Base-by-base conservation (phyloP, 768 basidiomycete species). In the Amanita polypyramis region DNA sequence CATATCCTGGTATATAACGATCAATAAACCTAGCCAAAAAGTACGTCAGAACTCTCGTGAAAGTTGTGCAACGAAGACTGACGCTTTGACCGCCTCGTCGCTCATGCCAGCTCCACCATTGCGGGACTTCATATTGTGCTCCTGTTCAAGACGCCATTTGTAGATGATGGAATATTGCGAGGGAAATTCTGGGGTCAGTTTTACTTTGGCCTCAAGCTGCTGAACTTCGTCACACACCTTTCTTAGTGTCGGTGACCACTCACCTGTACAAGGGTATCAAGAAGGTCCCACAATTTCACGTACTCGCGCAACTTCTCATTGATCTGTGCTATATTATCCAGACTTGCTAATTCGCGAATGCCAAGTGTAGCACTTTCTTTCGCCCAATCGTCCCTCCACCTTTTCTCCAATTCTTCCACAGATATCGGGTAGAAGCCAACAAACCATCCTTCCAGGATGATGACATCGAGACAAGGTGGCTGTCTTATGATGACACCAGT, bases 361-460 rank as follows among this genome's bases (percentile, higher is more conserved):
- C 62, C 60, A 9, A 76, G 63, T 35, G 54, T 61, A 50, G 49
- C 49, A n/a, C 61, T 58, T 53, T 72, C 70, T 30, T 61, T 58
- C 38, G 54, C 61, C 72, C 75, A 77, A 9, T 56, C 51, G 2
- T 68, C 67, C 34, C 67, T 61, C 76, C 83, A 90, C 25, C 72
- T 67, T 33, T 58, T 59, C 37, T 77, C 70, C 29, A 91, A 60
- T 51, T 77, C 75, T 8, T 68, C 62, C 14, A 54, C 39, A 0
- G 68, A 56, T 5, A 89, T 69, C 1, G 90, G 82, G 43, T 73
- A 72, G 60, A 96, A 97, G 0, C 95, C 94, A 19, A 87, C 79
- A 63, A 84, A 92, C 96, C 96, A 99, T 8, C 96, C 96, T 67
- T 99, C 96, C 42, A 99, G 67, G 42, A 99, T 74, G 43, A 98